Base-by-base conservation (phyloP, 345 rosid genomes). In the Laguncularia racemosa region DNA sequence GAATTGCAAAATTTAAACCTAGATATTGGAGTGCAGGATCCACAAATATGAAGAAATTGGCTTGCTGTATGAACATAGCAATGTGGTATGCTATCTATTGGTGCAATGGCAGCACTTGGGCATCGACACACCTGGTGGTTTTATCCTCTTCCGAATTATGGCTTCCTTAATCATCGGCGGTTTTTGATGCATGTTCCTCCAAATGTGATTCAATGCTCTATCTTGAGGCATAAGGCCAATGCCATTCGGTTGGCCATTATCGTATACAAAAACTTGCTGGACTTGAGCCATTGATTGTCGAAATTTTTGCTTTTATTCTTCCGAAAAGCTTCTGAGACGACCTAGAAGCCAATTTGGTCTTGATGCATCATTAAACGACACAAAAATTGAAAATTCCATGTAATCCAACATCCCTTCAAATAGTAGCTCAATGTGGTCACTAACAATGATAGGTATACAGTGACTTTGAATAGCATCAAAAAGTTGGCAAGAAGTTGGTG, bases 381-480 rank as follows among this genome's bases (percentile, higher is more conserved):
- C 78, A 55, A 87, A 93, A 44, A 89, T 85, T 4, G 95, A 81
- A 74, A 93, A 89, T 44, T 81, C 86, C 0, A 80, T 71, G 69
- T 85, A 93, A 66, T 87, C 95, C 16, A 87, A 59, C 57, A 74
- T 85, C 52, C 99, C 99, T 61, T 93, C 99, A 44, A 82, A 93
- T 0, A 95, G 99, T 14, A 93, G 96, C 80, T 83, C 97, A 13
- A 89, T 84, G 67, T 70, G 68, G 71, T 93, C 97, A 3, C 97
- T 93, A 57, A 89, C 79, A 44, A 93, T 76, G 56, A 93, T 89
- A 20, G 97, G 99, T 52, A 89, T 87, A 65, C 99, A 93, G 5
- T 89, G 89, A 70, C 97, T 93, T 69, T 84, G 96, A 52, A 93
- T 75, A 71, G 99, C 99, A 70, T 93, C 97, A 44, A 93, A 93